Base-by-base conservation (phyloP, 2,329 filamentous ascomycete species). In the Colletotrichum tofieldiae region DNA sequence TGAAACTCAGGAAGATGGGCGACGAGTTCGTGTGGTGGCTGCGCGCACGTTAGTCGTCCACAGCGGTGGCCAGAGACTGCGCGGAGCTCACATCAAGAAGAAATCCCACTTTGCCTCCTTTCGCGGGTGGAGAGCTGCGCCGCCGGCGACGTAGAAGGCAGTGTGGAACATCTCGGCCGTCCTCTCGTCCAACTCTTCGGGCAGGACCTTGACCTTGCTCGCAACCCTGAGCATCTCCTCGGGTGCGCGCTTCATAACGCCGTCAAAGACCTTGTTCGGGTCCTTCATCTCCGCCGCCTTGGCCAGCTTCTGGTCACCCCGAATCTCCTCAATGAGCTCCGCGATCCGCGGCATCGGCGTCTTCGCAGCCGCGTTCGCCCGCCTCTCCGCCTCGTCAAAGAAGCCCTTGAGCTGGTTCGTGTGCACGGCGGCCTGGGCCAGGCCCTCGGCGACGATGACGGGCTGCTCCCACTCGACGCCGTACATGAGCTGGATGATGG, bases 401-500 rank as follows among this genome's bases (percentile, higher is more conserved):
- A 92, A 89, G 0, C 80, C 75, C 1, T 82, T 83, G 1, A 93
- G 84, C 80, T 88, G 87, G 54, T 86, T 82, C 8, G 86, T 83
- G 78, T 97, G 94, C 1, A 94, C 89, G 9, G 92, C 90, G 1
- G 93, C 86, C 82, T 97, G 92, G 0, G 95, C 94, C 23, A 98
- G 88, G 1, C 86, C 94, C 82, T 96, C 90, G 7, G 94, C 94
- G 37, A 98, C 87, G 71, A 97, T 91, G 47, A 93, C 93, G 2
- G 94, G 94, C 78, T 97, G 94, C 12, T 88, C 80, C 84, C 94
- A 97, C 79, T 97, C 94, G 45, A 98, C 79, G 5, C 93, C 95
- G 78, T 94, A 97, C 60, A 94, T 93, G 26, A 97, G 87, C 79
- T 97, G 94, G 74, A 98, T 95, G 20, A 96, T 83, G 2, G 94